Percentiles rank a stretch among this genome's conserved stretches.
Conservation (phyloP, 2,329 filamentous ascomycete species). For the Alternaria tenuissima region DNA sequence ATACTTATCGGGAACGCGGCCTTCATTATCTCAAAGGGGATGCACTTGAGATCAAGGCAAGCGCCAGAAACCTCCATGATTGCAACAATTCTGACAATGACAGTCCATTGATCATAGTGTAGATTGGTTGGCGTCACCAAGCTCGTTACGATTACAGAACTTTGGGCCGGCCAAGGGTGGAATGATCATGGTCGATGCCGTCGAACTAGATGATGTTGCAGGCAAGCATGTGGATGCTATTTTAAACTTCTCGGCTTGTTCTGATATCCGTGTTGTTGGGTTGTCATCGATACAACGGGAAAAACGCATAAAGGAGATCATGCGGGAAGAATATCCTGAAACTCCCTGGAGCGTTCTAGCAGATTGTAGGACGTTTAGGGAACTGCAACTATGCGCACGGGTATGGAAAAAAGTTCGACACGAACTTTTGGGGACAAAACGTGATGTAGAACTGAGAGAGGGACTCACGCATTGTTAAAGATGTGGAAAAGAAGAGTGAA, state of each 20-base stretch:
- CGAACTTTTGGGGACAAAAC: too few relatives aligned
- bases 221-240: neutral
- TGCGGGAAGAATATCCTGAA: neutral
- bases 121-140: neutral
- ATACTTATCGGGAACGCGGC: too few relatives aligned
- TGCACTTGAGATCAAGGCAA: neutral
- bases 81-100: neutral
- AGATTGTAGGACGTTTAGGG: neutral
- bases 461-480: too few relatives aligned
- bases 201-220: neutral
- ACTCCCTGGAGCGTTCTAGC: neutral
- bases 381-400: neutral
- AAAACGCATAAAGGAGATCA: neutral
- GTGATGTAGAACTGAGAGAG: too few relatives aligned
- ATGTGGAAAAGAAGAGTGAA: rapidly evolving
- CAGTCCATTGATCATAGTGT: neutral
- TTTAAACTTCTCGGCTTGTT: neutral
- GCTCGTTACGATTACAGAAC: neutral
- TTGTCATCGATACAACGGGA: neutral
- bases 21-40: neutral
- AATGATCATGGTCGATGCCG: neutral
- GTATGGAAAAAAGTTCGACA: too few relatives aligned
- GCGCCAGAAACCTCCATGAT: neutral
- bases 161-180: neutral
- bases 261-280: neutral